A percentile compares a stretch with the other conserved stretches of the same genome.
These are phyloP conservation scores for Asterionellopsis glacialis DNA, from an alignment of 108 stramenopile genomes.

Conservation along the genomic window DNA sequence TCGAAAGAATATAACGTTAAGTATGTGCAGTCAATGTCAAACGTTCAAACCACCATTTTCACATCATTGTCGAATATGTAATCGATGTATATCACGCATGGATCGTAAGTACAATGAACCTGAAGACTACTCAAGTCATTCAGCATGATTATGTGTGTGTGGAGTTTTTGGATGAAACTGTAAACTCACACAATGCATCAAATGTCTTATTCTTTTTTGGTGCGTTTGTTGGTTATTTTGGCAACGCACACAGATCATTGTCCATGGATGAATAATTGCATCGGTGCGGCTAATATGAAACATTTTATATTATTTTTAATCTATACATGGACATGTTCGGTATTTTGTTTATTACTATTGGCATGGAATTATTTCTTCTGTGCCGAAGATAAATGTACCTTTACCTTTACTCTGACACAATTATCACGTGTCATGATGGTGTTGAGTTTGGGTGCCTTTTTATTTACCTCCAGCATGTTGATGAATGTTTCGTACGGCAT, in stretches of 20 bases:
- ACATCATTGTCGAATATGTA: conserved; percentile 98
- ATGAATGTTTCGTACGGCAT: conserved; percentile 89
- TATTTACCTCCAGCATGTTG: conserved; percentile 83
- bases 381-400: conserved; percentile 70
- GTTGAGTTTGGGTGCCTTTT: conserved; percentile 68
- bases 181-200: neutral
- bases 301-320: conserved; percentile 94
- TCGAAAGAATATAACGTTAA: conserved; percentile 40
- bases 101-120: conserved; percentile 71
- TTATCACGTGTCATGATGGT: conserved; percentile 82
- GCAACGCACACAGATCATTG: too few relatives aligned
- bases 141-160: too few relatives aligned
- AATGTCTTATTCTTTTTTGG: neutral
- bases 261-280: conserved; percentile 99
- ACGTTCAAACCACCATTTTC: conserved; percentile 94
- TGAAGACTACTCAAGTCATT: neutral
- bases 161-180: conserved; percentile 1
- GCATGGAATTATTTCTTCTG: conserved; percentile 89
- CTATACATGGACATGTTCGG: conserved; percentile 87
- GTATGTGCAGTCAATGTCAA: conserved; percentile 93
- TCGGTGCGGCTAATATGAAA: conserved; percentile 91
- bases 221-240: neutral
- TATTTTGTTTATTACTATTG: conserved; percentile 75
- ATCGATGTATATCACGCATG: conserved; percentile 95
- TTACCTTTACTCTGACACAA: conserved; percentile 66